A percentile compares a stretch with the other conserved stretches of the same genome.
These are phyloP conservation scores for Sporothrix variecibatus DNA, from an alignment of 2,329 filamentous ascomycete species.

Conservation along the genomic window DNA sequence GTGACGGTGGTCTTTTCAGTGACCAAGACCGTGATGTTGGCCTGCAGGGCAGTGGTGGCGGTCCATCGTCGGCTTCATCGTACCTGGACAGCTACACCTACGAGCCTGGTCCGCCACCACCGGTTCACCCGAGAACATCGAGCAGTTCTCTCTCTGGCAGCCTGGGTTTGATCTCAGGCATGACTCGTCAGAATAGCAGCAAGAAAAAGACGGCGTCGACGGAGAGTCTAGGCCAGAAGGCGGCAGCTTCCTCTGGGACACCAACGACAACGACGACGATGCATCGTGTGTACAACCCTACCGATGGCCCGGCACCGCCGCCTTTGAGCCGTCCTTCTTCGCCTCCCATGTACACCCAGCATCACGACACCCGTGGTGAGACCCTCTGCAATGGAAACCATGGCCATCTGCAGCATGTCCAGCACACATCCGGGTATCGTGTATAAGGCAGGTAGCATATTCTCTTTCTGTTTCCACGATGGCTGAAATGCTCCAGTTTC, in stretches of 20 bases:
- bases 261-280: not conserved
- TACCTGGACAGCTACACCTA: constrained; percentile 26
- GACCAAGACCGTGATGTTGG: constrained; percentile 24
- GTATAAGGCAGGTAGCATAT: not conserved
- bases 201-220: not conserved
- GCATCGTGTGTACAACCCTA: constrained; percentile 21
- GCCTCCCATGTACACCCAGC: not conserved
- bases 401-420: not conserved
- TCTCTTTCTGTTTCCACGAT: not conserved
- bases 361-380: not conserved
- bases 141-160: not conserved
- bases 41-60: constrained; percentile 6
- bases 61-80: not conserved
- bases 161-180: not conserved
- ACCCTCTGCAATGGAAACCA: not conserved
- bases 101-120: not conserved
- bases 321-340: not conserved
- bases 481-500: not conserved
- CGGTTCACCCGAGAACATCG: not conserved
- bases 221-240: not conserved
- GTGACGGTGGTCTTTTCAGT: constrained; percentile 20
- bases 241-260: not conserved
- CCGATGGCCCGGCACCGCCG: not conserved
- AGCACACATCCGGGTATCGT: not conserved
- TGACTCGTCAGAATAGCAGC: constrained; percentile 9